These are phyloP conservation scores for Fusarium scirpi DNA, from an alignment of 2,329 filamentous ascomycete species.

Conservation along the genomic window DNA sequence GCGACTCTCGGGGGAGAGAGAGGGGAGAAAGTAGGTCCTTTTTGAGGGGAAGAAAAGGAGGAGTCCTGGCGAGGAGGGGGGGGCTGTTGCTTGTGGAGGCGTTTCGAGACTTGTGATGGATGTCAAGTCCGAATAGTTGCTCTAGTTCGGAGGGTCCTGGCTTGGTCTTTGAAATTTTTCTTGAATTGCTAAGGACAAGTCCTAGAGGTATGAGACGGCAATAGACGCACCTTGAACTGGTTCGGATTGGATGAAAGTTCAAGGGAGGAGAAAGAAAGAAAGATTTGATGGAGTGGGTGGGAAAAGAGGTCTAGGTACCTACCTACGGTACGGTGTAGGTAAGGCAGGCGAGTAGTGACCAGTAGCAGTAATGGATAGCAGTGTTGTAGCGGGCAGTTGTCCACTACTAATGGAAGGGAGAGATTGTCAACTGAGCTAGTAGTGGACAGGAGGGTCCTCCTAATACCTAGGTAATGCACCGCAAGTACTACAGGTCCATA, in stretches of 20 bases:
- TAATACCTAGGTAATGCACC: neutral
- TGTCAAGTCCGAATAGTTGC: conserved; percentile 33
- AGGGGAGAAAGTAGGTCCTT: conserved; percentile 32
- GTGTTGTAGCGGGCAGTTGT: conserved; percentile 4
- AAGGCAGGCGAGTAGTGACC: neutral
- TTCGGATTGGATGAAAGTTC: conserved; percentile 3
- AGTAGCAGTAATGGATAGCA: conserved; percentile 7
- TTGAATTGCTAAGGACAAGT: neutral
- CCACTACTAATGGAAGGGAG: conserved; percentile 12
- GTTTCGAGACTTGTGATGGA: conserved; percentile 31
- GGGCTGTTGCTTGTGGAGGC: conserved; percentile 34
- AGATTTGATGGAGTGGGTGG: neutral
- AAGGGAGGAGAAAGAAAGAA: neutral
- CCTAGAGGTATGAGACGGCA: neutral
- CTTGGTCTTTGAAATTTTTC: neutral
- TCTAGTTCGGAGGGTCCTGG: conserved; percentile 4
- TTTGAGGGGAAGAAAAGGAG: conserved; percentile 38
- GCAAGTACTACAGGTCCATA: neutral
- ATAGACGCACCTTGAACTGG: neutral
- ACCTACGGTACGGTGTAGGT: conserved; percentile 2
- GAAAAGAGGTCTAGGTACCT: neutral
- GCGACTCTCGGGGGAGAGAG: conserved; percentile 22
- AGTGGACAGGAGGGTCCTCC: conserved; percentile 1
- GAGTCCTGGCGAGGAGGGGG: conserved; percentile 24
- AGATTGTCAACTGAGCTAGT: conserved; percentile 11